phyloP scores from a whole-genome alignment of 2,329 filamentous ascomycete species.

The Paraconiothyrium brasiliense region DNA sequence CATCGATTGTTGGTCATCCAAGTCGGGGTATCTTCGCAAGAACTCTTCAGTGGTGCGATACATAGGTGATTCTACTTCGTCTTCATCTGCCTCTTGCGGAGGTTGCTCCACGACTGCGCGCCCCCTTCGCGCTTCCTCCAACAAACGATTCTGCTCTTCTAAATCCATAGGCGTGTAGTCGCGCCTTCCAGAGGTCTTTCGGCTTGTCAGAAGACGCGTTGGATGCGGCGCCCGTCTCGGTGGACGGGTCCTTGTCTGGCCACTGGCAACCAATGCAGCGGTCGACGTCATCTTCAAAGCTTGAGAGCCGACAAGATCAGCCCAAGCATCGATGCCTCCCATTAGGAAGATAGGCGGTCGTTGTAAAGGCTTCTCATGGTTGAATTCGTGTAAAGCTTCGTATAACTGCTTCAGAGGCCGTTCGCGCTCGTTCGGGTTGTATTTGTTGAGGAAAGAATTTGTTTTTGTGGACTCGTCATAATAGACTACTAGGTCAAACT shows the following conservation, averaged over 20 bases:
- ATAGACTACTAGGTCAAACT: conserved; percentile 88
- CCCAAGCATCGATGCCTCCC: conserved; percentile 88
- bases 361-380: conserved; percentile 78
- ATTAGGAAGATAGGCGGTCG: conserved; percentile 78
- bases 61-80: conserved; percentile 48
- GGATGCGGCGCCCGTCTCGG: conserved; percentile 62
- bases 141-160: conserved; percentile 83
- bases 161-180: conserved; percentile 77
- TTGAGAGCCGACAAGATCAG: conserved; percentile 77
- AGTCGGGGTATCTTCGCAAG: conserved; percentile 79
- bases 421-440: conserved; percentile 53
- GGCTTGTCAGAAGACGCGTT: conserved; percentile 64
- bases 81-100: conserved; percentile 42
- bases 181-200: conserved; percentile 55
- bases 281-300: conserved; percentile 69
- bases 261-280: conserved; percentile 59
- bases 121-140: conserved; percentile 77
- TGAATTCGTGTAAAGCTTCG: conserved; percentile 84
- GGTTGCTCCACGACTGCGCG: conserved; percentile 58
- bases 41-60: conserved; percentile 84
- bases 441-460: conserved; percentile 63
- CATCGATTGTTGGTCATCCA: conserved; percentile 67
- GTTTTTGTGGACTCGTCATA: conserved; percentile 78
- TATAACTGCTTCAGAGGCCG: conserved; percentile 74
- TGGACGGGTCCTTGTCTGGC: conserved; percentile 56